Percentiles rank a stretch among this genome's conserved stretches.
phyloP scores from a whole-genome alignment of 2,329 filamentous ascomycete genomes.

The Byssothecium circinans region DNA sequence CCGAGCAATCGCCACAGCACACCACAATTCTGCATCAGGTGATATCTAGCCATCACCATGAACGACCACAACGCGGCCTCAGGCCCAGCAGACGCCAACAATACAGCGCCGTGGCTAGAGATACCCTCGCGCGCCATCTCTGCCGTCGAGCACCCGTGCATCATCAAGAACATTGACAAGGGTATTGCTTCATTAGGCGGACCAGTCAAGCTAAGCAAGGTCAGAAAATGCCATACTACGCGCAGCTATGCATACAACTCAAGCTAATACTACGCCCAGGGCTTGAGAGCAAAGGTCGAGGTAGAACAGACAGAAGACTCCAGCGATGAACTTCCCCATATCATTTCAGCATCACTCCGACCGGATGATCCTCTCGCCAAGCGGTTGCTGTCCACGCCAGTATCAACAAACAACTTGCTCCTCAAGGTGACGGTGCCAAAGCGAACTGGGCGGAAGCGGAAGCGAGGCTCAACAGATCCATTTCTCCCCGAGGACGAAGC shows the following conservation, averaged over 20 bases:
- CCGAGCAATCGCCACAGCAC: too few species aligned
- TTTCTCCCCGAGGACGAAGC: slow-evolving; percentile 43
- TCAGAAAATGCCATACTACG: slow-evolving; percentile 29
- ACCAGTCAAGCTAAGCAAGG: slow-evolving; percentile 56
- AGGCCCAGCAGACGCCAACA: slow-evolving; percentile 5
- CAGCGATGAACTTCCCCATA: slow-evolving; percentile 48
- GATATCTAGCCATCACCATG: not conserved
- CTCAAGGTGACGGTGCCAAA: slow-evolving; percentile 86
- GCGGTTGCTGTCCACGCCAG: slow-evolving; percentile 75
- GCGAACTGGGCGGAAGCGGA: slow-evolving; percentile 82
- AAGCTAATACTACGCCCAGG: slow-evolving; percentile 18
- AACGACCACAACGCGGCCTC: slow-evolving; percentile 6
- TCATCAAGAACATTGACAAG: slow-evolving; percentile 65
- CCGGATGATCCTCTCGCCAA: slow-evolving; percentile 78
- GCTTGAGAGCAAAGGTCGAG: slow-evolving; percentile 31
- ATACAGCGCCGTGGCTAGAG: slow-evolving; percentile 48
- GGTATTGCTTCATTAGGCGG: slow-evolving; percentile 65
- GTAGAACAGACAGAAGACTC: slow-evolving; percentile 20
- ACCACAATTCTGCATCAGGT: too few species aligned
- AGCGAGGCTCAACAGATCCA: slow-evolving; percentile 71
- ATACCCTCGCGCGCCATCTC: slow-evolving; percentile 59
- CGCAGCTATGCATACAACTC: not conserved
- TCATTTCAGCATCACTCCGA: slow-evolving; percentile 72
- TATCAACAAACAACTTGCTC: slow-evolving; percentile 78
- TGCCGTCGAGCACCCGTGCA: slow-evolving; percentile 67